Evolutionary conservation across 352 stramenopile species (phyloP).

Genomic region (Phytophthora pluvialis): DNA sequence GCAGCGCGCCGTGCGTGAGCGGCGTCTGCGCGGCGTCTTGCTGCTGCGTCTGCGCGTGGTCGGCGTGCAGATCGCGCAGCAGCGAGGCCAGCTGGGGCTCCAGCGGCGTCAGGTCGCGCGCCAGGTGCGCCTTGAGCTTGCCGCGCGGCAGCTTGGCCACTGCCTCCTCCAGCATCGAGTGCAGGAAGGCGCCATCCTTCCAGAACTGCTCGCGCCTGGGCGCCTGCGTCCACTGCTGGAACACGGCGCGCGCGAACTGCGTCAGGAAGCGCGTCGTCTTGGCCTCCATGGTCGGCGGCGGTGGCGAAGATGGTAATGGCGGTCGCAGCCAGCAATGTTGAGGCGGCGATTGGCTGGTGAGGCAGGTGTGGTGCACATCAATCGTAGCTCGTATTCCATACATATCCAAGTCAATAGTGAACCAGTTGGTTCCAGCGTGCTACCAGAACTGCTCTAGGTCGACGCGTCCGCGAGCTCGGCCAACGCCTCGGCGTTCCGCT

Average conservation of each 20-base stretch:
- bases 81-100: conserved; percentile 36
- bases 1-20: conserved; percentile 20
- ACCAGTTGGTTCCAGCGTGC: no score
- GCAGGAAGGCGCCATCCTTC: conserved; percentile 47
- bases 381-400: neutral
- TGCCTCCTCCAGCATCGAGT: conserved; percentile 56
- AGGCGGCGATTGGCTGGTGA: neutral
- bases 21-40: neutral
- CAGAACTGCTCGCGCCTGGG: conserved; percentile 55
- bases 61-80: conserved; percentile 43
- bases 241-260: conserved; percentile 61
- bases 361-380: neutral
- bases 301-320: neutral
- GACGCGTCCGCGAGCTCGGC: no score
- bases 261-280: conserved; percentile 64
- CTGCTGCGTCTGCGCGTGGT: conserved; percentile 29
- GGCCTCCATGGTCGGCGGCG: conserved; percentile 36
- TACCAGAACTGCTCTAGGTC: no score
- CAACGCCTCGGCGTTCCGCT: no score
- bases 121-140: conserved; percentile 53
- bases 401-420: neutral
- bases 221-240: conserved; percentile 60
- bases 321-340: conserved; percentile 1
- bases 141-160: conserved; percentile 63
- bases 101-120: conserved; percentile 42